Conservation (phyloP, 108 stramenopile species). For the Skeletonema costatum region DNA sequence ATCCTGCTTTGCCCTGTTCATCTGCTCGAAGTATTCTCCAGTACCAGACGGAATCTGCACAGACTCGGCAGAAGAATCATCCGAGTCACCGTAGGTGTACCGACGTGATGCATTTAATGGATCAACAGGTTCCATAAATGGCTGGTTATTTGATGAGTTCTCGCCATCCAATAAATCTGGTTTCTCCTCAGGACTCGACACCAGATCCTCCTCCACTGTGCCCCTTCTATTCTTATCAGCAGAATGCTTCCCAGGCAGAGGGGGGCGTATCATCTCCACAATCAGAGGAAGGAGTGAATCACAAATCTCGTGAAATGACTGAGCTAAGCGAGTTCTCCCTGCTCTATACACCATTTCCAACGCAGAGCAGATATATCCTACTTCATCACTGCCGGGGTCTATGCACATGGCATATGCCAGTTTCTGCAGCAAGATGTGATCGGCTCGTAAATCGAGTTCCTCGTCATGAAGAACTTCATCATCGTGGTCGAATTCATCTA, state of each 20-base stretch:
- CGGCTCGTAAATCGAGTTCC: slow-evolving; percentile 52
- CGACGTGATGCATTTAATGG: background rate
- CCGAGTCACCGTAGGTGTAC: slow-evolving; percentile 14
- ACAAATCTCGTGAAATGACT: slow-evolving; percentile 47
- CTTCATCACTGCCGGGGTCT: slow-evolving; percentile 31
- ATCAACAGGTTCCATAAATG: slow-evolving; percentile 11
- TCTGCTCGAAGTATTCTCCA: slow-evolving; percentile 23
- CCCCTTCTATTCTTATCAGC: slow-evolving; percentile 6
- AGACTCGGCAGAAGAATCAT: slow-evolving; percentile 29
- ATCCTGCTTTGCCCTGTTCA: slow-evolving; percentile 2
- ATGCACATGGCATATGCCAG: slow-evolving; percentile 43
- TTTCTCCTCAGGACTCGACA: background rate
- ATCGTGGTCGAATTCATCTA: slow-evolving; percentile 57
- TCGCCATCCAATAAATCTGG: background rate
- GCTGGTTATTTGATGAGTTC: background rate
- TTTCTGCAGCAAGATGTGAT: slow-evolving; percentile 55
- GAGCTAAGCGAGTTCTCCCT: slow-evolving; percentile 27
- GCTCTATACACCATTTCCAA: slow-evolving; percentile 55
- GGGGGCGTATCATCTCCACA: slow-evolving; percentile 52
- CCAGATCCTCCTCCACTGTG: slow-evolving; percentile 2
- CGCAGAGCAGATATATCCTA: slow-evolving; percentile 49
- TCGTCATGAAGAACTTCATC: slow-evolving; percentile 49
- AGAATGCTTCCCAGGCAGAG: background rate
- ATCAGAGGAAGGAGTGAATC: slow-evolving; percentile 46
- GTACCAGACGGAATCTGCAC: slow-evolving; percentile 24